Conservation (phyloP, 805 yeast genomes). For the Kockiozyma suomiensis region DNA sequence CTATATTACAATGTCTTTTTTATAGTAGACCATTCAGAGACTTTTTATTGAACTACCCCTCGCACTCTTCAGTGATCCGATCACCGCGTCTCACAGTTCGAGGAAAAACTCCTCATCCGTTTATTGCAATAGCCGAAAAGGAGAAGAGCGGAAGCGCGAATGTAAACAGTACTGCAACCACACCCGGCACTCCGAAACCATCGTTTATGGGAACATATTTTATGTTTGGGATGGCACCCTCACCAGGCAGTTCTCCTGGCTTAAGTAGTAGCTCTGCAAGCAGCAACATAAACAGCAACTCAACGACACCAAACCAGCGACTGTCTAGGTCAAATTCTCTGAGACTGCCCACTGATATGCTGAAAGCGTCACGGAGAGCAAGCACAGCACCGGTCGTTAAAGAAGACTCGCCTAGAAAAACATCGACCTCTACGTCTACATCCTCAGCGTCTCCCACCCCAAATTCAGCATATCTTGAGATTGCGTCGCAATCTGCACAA, state of each 20-base stretch:
- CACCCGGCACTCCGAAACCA: background rate
- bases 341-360: constrained; percentile 23
- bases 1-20: constrained; percentile 85
- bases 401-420: background rate
- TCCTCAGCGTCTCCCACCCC: background rate
- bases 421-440: background rate
- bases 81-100: constrained; percentile 23
- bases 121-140: constrained; percentile 9
- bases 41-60: constrained; percentile 55
- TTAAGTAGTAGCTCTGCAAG: background rate
- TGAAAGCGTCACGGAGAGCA: constrained; percentile 12
- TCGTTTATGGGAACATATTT: constrained; percentile 10
- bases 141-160: constrained; percentile 35
- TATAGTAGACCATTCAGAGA: constrained; percentile 70
- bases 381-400: constrained; percentile 1
- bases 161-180: constrained; percentile 3
- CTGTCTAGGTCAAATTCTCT: background rate
- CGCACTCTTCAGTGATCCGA: constrained; percentile 22
- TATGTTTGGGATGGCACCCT: constrained; percentile 1
- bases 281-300: background rate
- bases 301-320: background rate
- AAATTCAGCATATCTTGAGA: background rate
- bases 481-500: background rate
- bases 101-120: constrained; percentile 20
- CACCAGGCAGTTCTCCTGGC: background rate